These are phyloP conservation scores for Lentinula edodes DNA, from an alignment of 768 basidiomycete genomes.

Conservation along the genomic window DNA sequence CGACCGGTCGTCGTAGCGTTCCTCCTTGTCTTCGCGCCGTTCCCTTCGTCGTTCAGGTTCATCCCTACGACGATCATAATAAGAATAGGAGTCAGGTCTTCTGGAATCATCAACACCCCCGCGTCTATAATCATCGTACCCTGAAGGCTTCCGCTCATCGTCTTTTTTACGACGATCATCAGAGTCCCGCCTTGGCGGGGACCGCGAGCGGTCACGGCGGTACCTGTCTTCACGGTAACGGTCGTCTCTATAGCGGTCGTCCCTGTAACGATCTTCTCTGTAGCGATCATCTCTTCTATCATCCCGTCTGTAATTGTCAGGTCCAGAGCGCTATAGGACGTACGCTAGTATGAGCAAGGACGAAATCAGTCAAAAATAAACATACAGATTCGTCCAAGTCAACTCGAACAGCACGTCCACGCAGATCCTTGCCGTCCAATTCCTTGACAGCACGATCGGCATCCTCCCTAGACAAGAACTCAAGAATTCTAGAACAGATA, in stretches of 20 bases:
- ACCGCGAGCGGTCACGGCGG: constrained; percentile 81
- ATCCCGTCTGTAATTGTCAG: constrained; percentile 70
- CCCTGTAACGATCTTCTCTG: constrained; percentile 35
- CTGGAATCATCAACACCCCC: constrained; percentile 80
- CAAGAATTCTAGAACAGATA: constrained; percentile 61
- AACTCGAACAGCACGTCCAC: constrained; percentile 76
- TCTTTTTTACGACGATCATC: constrained; percentile 81
- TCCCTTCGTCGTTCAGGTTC: constrained; percentile 65
- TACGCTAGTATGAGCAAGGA: constrained; percentile 7
- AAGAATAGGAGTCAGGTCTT: constrained; percentile 79
- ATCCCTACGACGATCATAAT: constrained; percentile 87
- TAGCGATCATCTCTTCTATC: constrained; percentile 47
- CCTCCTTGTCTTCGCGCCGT: constrained; percentile 82
- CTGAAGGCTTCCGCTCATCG: constrained; percentile 85
- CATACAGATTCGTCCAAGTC: constrained; percentile 57
- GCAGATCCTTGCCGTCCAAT: constrained; percentile 81
- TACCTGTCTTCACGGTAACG: constrained; percentile 29
- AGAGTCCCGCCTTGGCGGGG: constrained; percentile 68
- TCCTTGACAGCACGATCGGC: constrained; percentile 91
- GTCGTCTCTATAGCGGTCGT: constrained; percentile 34
- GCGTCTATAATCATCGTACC: constrained; percentile 88
- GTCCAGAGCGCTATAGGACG: constrained; percentile 48
- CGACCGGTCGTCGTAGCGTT: constrained; percentile 68
- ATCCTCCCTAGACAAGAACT: constrained; percentile 84
- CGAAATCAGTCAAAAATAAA: not conserved